Conservation (phyloP, 495 filamentous ascomycete genomes). For the Bacidia rubella region DNA sequence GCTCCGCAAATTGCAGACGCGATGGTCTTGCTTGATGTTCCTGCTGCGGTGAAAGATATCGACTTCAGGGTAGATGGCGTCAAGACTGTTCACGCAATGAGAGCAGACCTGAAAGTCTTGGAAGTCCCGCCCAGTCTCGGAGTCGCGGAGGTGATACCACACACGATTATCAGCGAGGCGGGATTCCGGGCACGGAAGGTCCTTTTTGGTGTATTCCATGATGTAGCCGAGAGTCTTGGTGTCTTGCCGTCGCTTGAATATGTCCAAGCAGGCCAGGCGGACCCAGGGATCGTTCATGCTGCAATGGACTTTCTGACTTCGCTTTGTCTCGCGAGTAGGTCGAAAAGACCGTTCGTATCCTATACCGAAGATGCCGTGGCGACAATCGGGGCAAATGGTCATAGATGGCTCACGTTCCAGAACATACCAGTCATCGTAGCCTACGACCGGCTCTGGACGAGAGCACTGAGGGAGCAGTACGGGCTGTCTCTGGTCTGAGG, state of each 20-base stretch:
- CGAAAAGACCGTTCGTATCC: conserved; percentile 40
- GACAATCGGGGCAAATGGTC: conserved; percentile 53
- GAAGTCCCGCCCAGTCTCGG: conserved; percentile 34
- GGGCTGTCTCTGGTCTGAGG: conserved; percentile 3
- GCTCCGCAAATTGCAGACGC: conserved; percentile 36
- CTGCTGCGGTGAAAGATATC: conserved; percentile 29
- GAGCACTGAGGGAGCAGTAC: conserved; percentile 38
- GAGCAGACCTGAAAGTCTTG: conserved; percentile 44
- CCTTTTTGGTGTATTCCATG: conserved; percentile 27
- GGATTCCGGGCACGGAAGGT: conserved; percentile 39
- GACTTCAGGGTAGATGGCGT: conserved; percentile 35
- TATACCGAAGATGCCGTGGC: conserved; percentile 39
- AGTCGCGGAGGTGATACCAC: conserved; percentile 50
- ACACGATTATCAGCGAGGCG: conserved; percentile 26
- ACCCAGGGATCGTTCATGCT: conserved; percentile 51
- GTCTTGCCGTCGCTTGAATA: conserved; percentile 39
- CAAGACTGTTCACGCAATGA: conserved; percentile 38
- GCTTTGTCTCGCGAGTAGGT: conserved; percentile 28
- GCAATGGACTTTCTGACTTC: conserved; percentile 31
- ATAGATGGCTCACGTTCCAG: conserved; percentile 35
- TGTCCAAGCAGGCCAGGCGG: conserved; percentile 53
- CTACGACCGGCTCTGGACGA: conserved; percentile 32
- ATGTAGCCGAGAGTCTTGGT: conserved; percentile 43
- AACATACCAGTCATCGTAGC: conserved; percentile 53
- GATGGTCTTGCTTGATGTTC: conserved; percentile 20